These are phyloP conservation scores for Talaromyces sp. DNA, from an alignment of 2,329 filamentous ascomycete species.

Conservation along the genomic window DNA sequence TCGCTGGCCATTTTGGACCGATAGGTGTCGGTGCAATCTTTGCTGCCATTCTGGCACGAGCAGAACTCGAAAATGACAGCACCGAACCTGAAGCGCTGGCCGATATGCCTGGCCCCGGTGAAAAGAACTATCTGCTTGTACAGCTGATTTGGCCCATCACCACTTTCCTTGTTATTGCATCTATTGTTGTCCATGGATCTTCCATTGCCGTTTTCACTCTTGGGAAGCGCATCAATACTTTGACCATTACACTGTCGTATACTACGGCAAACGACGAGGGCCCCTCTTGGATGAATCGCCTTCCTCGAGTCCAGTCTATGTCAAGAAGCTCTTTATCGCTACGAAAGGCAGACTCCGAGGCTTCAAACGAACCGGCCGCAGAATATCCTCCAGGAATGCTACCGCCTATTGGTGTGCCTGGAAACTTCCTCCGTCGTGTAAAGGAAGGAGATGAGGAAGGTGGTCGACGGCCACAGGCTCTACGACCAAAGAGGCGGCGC, in stretches of 20 bases:
- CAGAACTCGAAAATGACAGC: conserved; percentile 76
- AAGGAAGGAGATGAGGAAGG: conserved; percentile 67
- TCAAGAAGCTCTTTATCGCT: conserved; percentile 76
- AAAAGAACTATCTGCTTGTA: conserved; percentile 68
- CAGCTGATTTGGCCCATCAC: conserved; percentile 93
- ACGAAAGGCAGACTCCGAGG: conserved; percentile 67
- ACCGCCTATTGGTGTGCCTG: conserved; percentile 68
- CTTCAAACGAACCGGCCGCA: conserved; percentile 55
- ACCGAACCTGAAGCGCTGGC: conserved; percentile 70
- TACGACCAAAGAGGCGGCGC: conserved; percentile 53
- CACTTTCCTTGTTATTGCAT: conserved; percentile 88
- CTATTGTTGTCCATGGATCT: conserved; percentile 95
- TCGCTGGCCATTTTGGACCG: conserved; percentile 95
- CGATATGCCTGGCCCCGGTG: conserved; percentile 52
- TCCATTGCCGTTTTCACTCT: conserved; percentile 97
- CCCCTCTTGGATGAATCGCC: conserved; percentile 89
- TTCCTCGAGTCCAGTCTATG: conserved; percentile 79
- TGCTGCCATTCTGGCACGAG: conserved; percentile 84
- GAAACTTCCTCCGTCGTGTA: conserved; percentile 77
- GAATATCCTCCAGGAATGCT: conserved; percentile 67
- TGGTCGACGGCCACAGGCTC: conserved; percentile 40
- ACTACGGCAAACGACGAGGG: conserved; percentile 86
- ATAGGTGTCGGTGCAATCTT: conserved; percentile 98
- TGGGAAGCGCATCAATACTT: conserved; percentile 95
- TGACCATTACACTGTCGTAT: conserved; percentile 94